Base-by-base conservation (phyloP, 2,329 filamentous ascomycete species). In the Aspergillus hortae region DNA sequence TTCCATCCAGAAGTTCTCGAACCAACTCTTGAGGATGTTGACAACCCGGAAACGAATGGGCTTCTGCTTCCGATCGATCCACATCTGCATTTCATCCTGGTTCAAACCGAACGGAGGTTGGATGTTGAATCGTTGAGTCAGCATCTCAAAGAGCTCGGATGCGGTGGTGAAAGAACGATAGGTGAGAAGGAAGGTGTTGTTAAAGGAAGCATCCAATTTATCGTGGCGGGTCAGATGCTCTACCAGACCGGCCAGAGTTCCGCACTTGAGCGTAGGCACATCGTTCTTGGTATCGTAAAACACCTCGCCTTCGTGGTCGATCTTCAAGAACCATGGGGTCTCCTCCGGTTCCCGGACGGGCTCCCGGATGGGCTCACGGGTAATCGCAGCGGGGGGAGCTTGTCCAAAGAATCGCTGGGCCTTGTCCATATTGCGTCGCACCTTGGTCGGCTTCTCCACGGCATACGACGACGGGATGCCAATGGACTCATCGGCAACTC, bases 1-100 rank as follows among this genome's bases (percentile, higher is more conserved):
- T 68, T 99, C 94, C 91, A 97, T 96, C 94, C 94, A 99, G 71
- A 94, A 97, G 62, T 88, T 92, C 67, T 97, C 94, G 61, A 99
- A 94, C 94, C 94, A 99, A 72, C 85, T 95, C 80, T 97, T 97
- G 44, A 99, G 77, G 58, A 96, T 97, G 66, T 97, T 99, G 58
- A 99, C 91, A 2, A 99, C 92, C 40, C 94, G 86, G 76, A 99
- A 95, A 33, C 94, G 84, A 55, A 97, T 96, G 4, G 90, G 88
- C 67, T 95, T 96, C 70, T 97, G 94, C 75, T 99, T 99, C 67
- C 87, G 86, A 67, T 96, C 90, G 33, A 89, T 84, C 94, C 94
- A 99, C 27, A 83, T 79, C 50, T 96, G 89, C 62, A 89, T 90
- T 58, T 97, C 91, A 36, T 81, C 74, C 49, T 83, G 81, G 7